These are phyloP conservation scores for Tolypocladium pustulatum DNA, from an alignment of 2,329 filamentous ascomycete genomes.

Conservation along the genomic window DNA sequence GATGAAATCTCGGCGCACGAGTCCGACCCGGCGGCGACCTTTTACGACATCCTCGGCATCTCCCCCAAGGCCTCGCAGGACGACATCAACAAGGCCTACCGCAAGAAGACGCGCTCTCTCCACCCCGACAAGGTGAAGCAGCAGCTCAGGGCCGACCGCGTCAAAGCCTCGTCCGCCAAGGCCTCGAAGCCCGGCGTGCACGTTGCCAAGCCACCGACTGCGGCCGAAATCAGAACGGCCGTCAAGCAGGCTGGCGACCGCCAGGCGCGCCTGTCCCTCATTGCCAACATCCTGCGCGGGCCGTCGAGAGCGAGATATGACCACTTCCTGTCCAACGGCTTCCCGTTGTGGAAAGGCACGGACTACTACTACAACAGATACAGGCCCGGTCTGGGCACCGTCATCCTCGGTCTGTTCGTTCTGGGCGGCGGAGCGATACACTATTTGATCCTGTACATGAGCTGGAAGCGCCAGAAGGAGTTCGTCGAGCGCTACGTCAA, in stretches of 20 bases:
- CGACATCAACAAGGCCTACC: slow-evolving; percentile 89
- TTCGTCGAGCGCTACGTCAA: slow-evolving; percentile 89
- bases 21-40: slow-evolving; percentile 63
- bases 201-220: slow-evolving; percentile 59
- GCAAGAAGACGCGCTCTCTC: slow-evolving; percentile 70
- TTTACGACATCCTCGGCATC: slow-evolving; percentile 89
- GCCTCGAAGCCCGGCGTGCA: slow-evolving; percentile 49
- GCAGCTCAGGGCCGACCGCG: slow-evolving; percentile 62
- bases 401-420: slow-evolving; percentile 71
- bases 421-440: slow-evolving; percentile 77
- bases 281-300: slow-evolving; percentile 77
- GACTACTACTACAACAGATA: slow-evolving; percentile 97
- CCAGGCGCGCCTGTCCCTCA: slow-evolving; percentile 74
- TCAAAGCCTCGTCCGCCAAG: slow-evolving; percentile 37
- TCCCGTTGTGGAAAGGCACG: slow-evolving; percentile 92
- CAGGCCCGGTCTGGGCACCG: slow-evolving; percentile 79
- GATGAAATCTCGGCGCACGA: slow-evolving; percentile 82
- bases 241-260: slow-evolving; percentile 73
- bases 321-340: slow-evolving; percentile 85
- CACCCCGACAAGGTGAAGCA: slow-evolving; percentile 96
- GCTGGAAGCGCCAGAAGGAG: slow-evolving; percentile 81
- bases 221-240: slow-evolving; percentile 66
- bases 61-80: slow-evolving; percentile 64
- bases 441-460: slow-evolving; percentile 75
- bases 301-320: slow-evolving; percentile 80